Percentiles rank a stretch among this genome's conserved stretches.
Evolutionary conservation across 2,329 filamentous ascomycete genomes (phyloP).

Genomic region (Botryotinia narcissicola): DNA sequence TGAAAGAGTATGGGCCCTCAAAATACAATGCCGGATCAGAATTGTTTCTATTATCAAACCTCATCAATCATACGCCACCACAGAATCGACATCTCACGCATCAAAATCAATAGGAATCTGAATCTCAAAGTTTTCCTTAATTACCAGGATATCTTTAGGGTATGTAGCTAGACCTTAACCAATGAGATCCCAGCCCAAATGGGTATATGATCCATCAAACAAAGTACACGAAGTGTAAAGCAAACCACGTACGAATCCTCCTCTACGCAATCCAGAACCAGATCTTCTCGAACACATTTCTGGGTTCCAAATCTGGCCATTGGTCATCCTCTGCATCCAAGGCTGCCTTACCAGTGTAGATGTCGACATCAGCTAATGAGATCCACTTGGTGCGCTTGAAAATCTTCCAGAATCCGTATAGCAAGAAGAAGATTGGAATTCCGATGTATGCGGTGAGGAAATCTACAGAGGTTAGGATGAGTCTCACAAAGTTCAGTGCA

Average conservation of each 20-base stretch:
- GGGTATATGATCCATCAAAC: constrained; percentile 5
- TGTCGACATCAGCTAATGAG: constrained; percentile 43
- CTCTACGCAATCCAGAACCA: constrained; percentile 48
- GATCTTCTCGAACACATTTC: constrained; percentile 44
- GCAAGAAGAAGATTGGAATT: constrained; percentile 65
- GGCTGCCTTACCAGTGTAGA: constrained; percentile 46
- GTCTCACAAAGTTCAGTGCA: background rate
- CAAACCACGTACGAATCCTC: too few species aligned
- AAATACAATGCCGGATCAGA: background rate
- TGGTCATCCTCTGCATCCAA: constrained; percentile 45
- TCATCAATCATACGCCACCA: background rate
- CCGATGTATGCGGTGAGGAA: constrained; percentile 77
- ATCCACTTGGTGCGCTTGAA: constrained; percentile 56
- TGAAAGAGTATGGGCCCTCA: background rate
- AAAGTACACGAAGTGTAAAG: background rate
- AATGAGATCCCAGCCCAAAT: background rate
- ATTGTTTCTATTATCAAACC: background rate
- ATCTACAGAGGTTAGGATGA: constrained; percentile 60
- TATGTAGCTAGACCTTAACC: background rate
- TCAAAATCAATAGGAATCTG: background rate
- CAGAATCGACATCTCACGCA: background rate
- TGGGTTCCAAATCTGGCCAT: constrained; percentile 42
- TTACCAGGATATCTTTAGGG: constrained; percentile 5
- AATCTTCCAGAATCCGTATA: constrained; percentile 72
- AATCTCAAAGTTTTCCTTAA: background rate